Evolutionary conservation across 1,284 basidiomycete genomes (phyloP).

Genomic region (Tausonia pullulans): DNA sequence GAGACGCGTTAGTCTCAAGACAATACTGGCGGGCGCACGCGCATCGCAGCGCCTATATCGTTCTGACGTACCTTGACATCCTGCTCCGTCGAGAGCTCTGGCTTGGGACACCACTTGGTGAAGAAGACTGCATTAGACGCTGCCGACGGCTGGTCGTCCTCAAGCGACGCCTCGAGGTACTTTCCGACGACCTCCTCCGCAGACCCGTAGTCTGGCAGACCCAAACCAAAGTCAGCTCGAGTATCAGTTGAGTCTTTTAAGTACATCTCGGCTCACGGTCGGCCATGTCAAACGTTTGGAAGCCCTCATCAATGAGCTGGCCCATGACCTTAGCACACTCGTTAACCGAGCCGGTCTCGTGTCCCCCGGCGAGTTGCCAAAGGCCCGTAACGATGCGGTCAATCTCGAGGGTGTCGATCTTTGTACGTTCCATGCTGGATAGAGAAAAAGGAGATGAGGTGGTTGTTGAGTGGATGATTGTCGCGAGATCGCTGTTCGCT

Average conservation of each 20-base stretch:
- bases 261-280: constrained; percentile 8
- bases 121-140: neutral
- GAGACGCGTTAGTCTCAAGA: too few relatives aligned
- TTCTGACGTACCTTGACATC: neutral
- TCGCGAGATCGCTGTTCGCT: too few relatives aligned
- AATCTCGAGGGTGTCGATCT: too few relatives aligned
- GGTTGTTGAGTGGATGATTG: too few relatives aligned
- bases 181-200: constrained; percentile 15
- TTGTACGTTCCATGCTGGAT: too few relatives aligned
- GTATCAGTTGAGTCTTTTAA: too few relatives aligned
- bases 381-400: constrained; percentile 9
- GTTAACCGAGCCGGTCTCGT: constrained; percentile 2
- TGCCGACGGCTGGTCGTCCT: neutral
- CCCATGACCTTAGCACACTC: constrained; percentile 2
- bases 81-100: constrained; percentile 4
- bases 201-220: constrained; percentile 15
- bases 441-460: too few relatives aligned
- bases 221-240: neutral
- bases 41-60: too few relatives aligned
- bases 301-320: neutral
- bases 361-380: constrained; percentile 19
- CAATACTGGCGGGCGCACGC: too few relatives aligned
- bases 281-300: constrained; percentile 16
- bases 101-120: constrained; percentile 17
- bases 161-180: too few relatives aligned